Evolutionary conservation across 352 stramenopile species (phyloP).

Genomic region (Globisporangium nunn): DNA sequence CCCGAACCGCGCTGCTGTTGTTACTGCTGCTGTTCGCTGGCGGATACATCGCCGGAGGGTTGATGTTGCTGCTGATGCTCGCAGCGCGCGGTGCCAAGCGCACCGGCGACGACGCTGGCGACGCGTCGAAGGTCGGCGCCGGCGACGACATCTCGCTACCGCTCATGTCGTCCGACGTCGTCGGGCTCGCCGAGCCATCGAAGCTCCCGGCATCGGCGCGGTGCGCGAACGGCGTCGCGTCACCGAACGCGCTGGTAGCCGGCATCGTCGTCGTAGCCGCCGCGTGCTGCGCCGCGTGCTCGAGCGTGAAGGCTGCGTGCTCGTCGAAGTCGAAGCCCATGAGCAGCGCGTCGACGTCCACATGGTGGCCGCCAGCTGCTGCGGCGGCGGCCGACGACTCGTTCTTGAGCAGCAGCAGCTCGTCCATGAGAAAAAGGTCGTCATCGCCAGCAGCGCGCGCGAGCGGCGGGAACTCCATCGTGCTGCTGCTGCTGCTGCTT

Average conservation of each 20-base stretch:
- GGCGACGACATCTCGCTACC: conserved; percentile 48
- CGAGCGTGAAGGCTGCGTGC: conserved; percentile 10
- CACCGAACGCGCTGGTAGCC: background rate
- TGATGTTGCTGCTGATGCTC: background rate
- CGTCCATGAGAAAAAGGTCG: conserved; percentile 38
- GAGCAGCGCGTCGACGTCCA: conserved; percentile 36
- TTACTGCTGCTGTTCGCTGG: background rate
- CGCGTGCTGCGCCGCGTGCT: conserved; percentile 3
- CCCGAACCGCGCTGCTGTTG: background rate
- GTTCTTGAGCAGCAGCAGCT: conserved; percentile 37
- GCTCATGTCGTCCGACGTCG: conserved; percentile 36
- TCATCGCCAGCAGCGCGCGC: conserved; percentile 5
- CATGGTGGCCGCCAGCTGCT: background rate
- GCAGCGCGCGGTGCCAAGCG: conserved; percentile 5
- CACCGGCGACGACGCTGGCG: conserved; percentile 16
- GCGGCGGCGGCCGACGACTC: conserved; percentile 10
- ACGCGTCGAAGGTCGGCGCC: conserved; percentile 24
- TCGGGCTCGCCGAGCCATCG: conserved; percentile 22
- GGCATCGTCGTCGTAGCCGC: background rate
- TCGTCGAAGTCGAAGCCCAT: conserved; percentile 24
- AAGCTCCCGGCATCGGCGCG: conserved; percentile 3
- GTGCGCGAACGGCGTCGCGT: conserved; percentile 4
- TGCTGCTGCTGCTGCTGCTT: background rate
- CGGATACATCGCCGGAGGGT: background rate
- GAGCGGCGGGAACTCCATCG: conserved; percentile 7